Percentiles rank a stretch among this genome's conserved stretches.
Conservation (phyloP, 2,329 filamentous ascomycete species). For the Biscogniauxia marginata region DNA sequence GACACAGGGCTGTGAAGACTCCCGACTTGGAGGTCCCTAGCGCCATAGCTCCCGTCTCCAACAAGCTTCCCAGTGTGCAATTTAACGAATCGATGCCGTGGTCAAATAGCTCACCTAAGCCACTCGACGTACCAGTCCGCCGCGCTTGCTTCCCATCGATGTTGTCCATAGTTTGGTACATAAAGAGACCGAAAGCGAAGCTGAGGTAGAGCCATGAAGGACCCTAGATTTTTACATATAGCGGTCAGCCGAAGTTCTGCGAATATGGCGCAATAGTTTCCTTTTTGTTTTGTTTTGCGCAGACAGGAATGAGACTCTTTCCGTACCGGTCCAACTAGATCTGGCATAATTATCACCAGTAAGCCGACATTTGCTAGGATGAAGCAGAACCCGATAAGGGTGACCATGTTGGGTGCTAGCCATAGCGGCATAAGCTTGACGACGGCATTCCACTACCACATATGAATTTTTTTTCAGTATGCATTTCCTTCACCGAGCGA, state of each 20-base stretch:
- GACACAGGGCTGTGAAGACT: slow-evolving; percentile 86
- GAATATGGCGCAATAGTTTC: too few species aligned
- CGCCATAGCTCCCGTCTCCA: slow-evolving; percentile 91
- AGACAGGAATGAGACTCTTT: slow-evolving; percentile 4
- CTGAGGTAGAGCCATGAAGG: slow-evolving; percentile 94
- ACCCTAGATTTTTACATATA: slow-evolving; percentile 48
- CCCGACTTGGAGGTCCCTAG: slow-evolving; percentile 81
- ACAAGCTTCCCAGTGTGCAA: slow-evolving; percentile 87
- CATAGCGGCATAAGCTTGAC: slow-evolving; percentile 91
- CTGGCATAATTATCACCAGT: slow-evolving; percentile 79
- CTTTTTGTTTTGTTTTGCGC: not conserved
- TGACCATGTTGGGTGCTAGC: slow-evolving; percentile 98
- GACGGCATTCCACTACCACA: slow-evolving; percentile 86
- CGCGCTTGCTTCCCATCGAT: slow-evolving; percentile 97
- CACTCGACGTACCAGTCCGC: slow-evolving; percentile 90
- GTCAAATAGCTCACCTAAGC: slow-evolving; percentile 94
- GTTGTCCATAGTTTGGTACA: slow-evolving; percentile 99
- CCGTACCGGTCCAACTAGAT: slow-evolving; percentile 83
- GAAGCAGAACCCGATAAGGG: slow-evolving; percentile 90
- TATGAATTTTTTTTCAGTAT: slow-evolving; percentile 24
- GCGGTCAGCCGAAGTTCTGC: slow-evolving; percentile 11
- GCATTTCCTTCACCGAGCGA: not conserved
- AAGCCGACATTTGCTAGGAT: slow-evolving; percentile 79
- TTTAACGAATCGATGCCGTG: slow-evolving; percentile 98
- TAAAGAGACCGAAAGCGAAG: slow-evolving; percentile 93